phyloP scores from a whole-genome alignment of 768 basidiomycete genomes.

The Calvatia gigantea region DNA sequence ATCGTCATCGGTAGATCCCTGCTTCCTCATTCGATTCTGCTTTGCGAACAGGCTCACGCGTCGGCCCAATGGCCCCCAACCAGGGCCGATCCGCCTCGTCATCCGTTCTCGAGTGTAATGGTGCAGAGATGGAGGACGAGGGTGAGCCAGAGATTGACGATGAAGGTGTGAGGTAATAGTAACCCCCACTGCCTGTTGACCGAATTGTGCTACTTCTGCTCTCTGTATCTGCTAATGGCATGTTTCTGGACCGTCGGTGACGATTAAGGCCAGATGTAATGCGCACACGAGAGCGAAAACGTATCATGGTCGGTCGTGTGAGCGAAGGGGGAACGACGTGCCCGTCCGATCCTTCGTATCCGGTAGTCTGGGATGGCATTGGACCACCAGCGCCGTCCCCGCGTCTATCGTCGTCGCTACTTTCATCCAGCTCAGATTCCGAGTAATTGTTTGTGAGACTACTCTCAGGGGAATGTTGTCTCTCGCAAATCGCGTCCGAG shows the following conservation, averaged over 20 bases:
- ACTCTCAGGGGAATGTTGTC: not conserved
- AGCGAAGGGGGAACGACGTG: slow-evolving; percentile 10
- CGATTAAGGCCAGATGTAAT: slow-evolving; percentile 68
- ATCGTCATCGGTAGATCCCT: slow-evolving; percentile 13
- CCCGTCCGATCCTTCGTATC: not conserved
- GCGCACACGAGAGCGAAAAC: slow-evolving; percentile 73
- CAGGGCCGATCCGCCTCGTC: slow-evolving; percentile 41
- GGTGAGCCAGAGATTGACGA: slow-evolving; percentile 57
- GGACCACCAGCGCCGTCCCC: not conserved
- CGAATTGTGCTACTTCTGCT: not conserved
- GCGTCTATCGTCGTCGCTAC: not conserved
- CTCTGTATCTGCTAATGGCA: not conserved
- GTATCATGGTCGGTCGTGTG: slow-evolving; percentile 37
- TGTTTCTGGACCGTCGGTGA: slow-evolving; percentile 28
- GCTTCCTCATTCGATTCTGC: slow-evolving; percentile 19
- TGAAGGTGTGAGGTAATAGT: slow-evolving; percentile 23
- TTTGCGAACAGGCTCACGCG: slow-evolving; percentile 42
- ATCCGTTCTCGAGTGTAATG: slow-evolving; percentile 57
- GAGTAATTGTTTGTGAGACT: not conserved
- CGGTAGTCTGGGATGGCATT: not conserved
- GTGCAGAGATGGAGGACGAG: slow-evolving; percentile 81
- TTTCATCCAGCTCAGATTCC: not conserved
- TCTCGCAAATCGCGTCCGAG: slow-evolving; percentile 5
- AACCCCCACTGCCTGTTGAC: slow-evolving; percentile 11
- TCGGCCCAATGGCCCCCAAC: slow-evolving; percentile 61